Percentiles rank a stretch among this genome's conserved stretches.
phyloP scores from a whole-genome alignment of 2,329 filamentous ascomycete species.

The Fusarium gaditjirri region DNA sequence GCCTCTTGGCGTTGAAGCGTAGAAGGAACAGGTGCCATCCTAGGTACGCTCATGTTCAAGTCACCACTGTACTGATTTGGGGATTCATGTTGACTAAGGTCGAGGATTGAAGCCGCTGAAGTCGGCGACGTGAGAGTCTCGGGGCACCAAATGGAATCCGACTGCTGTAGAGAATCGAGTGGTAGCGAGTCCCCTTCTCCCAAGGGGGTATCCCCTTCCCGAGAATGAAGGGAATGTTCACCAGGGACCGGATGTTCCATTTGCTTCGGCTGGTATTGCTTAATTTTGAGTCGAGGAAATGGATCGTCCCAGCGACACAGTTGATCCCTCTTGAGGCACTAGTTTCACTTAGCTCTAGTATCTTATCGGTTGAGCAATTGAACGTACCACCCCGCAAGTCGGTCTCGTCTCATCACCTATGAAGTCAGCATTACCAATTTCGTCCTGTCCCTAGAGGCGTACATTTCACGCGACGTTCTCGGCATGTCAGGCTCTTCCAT shows the following conservation, averaged over 20 bases:
- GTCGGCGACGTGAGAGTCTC: neutral
- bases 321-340: conserved; percentile 2
- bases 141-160: neutral
- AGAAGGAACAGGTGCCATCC: neutral
- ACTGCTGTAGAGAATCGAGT: neutral
- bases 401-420: conserved; percentile 6
- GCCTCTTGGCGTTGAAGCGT: conserved; percentile 5
- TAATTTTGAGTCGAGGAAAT: neutral
- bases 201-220: neutral
- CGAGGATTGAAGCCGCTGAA: neutral
- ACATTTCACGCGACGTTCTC: conserved; percentile 11
- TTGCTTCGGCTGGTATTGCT: neutral
- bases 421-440: neutral
- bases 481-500: conserved; percentile 1
- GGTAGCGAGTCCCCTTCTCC: neutral
- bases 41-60: neutral
- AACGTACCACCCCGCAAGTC: neutral
- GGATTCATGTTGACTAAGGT: neutral
- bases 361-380: neutral
- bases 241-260: neutral
- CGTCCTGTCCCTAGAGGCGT: neutral
- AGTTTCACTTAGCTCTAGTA: neutral
- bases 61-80: neutral
- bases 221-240: neutral
- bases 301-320: neutral